Evolutionary conservation across 306 rosid species (phyloP).

Genomic region (Castanopsis chinensis): DNA sequence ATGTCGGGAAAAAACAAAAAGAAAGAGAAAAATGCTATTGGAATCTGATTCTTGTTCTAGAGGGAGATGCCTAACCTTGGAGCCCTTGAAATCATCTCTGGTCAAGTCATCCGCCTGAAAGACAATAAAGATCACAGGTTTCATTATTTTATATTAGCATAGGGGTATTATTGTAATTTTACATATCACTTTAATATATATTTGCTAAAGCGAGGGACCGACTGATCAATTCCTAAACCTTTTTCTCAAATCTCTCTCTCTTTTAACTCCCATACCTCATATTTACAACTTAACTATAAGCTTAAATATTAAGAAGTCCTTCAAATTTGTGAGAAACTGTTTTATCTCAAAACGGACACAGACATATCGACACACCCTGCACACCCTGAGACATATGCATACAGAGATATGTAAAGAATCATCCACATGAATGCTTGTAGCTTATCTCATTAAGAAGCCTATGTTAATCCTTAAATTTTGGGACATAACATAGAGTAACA

Average conservation of each 20-base stretch:
- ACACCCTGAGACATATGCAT: not conserved
- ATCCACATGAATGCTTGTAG: not conserved
- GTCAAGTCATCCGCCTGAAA: conserved; percentile 71
- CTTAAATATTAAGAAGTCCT: not conserved
- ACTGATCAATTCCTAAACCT: no score
- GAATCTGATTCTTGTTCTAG: not conserved
- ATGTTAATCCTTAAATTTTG: not conserved
- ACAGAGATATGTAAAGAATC: not conserved
- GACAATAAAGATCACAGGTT: conserved; percentile 7
- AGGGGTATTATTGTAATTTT: no score
- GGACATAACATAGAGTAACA: not conserved
- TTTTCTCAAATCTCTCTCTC: no score
- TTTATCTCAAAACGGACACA: not conserved
- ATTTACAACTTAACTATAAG: no score
- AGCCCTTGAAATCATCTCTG: conserved; percentile 79
- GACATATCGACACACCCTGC: not conserved
- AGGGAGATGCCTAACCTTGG: conserved; percentile 62
- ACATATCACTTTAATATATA: no score
- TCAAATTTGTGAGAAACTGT: not conserved
- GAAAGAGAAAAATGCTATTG: not conserved
- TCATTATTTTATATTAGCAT: no score
- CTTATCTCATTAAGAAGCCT: not conserved
- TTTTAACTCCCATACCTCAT: no score
- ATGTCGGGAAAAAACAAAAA: not conserved
- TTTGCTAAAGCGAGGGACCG: no score